Base-by-base conservation (phyloP, 805 yeast species). In the Debaryomyces maramus region DNA sequence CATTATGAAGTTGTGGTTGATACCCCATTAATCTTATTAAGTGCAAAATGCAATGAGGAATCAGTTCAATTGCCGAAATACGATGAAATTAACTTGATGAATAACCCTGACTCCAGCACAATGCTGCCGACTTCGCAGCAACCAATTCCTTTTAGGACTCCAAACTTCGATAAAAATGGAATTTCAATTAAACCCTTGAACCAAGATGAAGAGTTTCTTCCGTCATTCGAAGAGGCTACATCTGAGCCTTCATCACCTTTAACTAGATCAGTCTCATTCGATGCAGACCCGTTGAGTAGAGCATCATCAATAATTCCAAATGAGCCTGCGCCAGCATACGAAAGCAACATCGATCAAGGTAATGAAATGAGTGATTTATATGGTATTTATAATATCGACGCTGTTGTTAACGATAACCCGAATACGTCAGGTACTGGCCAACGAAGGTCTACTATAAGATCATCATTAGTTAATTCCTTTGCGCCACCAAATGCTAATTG, bases 1-100 rank as follows among this genome's bases (percentile, higher is more conserved):
- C 90, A 85, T 56, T 85, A 81, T 52, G 95, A 85, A 50, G 90
- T 85, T 15, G 78, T 85, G 32, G 84, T 85, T 28, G 93, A 85
- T 54, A 84, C 91, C 0, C 93, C 93, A 0, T 69, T 85, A 26
- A 71, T 75, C 23, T 55, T 70, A 42, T 53, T 70, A 35, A 67
- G 73, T 46, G 55, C 74, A 0, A 65, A 65, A 43, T 70, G 75
- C 48, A 60, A 58, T 45, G 73, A 66, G 6, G 67, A 50, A 4
- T 63, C 73, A 1, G 53, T 60, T 6, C 74, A 69, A 44, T 56
- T 70, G 32, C 76, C 76, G 0, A 56, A 52, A 36, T 70, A 70
- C 35, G 60, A 63, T 36, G 71, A 63, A 19, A 43, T 62, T 4
- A 47, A 44, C 31, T 24, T 23, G 8, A 31, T 38, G 15, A 26